phyloP scores from a whole-genome alignment of 495 filamentous ascomycete genomes.

The Polyplosphaeria fusca region DNA sequence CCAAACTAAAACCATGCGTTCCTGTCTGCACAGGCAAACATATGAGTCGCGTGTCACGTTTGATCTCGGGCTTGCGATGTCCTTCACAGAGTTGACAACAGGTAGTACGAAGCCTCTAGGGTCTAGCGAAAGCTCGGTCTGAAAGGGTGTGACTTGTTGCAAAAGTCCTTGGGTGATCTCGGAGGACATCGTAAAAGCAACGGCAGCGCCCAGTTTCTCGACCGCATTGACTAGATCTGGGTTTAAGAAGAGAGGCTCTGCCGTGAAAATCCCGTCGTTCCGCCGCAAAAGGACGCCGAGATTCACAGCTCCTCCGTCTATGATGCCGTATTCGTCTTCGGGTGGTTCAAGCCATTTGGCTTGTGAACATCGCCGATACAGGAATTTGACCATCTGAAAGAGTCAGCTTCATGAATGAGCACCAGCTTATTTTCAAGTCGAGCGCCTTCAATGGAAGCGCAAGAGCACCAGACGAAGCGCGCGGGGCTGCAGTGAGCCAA shows the following conservation, averaged over 20 bases:
- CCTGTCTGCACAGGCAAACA: slow-evolving; percentile 38
- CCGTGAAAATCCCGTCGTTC: slow-evolving; percentile 28
- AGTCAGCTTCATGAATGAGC: too few relatives aligned
- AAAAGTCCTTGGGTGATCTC: slow-evolving; percentile 40
- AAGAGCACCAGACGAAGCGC: too few relatives aligned
- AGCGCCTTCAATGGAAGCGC: too few relatives aligned
- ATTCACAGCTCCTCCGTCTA: slow-evolving; percentile 22
- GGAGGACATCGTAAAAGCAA: slow-evolving; percentile 45
- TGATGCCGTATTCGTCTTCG: slow-evolving; percentile 28
- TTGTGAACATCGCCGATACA: slow-evolving; percentile 24
- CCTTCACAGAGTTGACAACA: slow-evolving; percentile 39
- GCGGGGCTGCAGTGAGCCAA: too few relatives aligned
- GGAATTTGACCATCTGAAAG: slow-evolving; percentile 35
- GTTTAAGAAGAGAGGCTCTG: slow-evolving; percentile 31
- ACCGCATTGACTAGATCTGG: slow-evolving; percentile 33
- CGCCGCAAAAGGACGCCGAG: slow-evolving; percentile 29
- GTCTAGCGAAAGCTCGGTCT: slow-evolving; percentile 40
- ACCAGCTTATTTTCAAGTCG: too few relatives aligned
- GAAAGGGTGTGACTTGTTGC: slow-evolving; percentile 37
- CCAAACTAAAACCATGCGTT: slow-evolving; percentile 44
- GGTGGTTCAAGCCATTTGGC: slow-evolving; percentile 32
- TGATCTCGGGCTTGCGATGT: slow-evolving; percentile 28
- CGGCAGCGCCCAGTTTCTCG: slow-evolving; percentile 32
- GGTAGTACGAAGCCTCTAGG: slow-evolving; percentile 37
- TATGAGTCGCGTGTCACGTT: slow-evolving; percentile 35